phyloP scores from a whole-genome alignment of 768 basidiomycete species.

The Tephrocybe rancida region DNA sequence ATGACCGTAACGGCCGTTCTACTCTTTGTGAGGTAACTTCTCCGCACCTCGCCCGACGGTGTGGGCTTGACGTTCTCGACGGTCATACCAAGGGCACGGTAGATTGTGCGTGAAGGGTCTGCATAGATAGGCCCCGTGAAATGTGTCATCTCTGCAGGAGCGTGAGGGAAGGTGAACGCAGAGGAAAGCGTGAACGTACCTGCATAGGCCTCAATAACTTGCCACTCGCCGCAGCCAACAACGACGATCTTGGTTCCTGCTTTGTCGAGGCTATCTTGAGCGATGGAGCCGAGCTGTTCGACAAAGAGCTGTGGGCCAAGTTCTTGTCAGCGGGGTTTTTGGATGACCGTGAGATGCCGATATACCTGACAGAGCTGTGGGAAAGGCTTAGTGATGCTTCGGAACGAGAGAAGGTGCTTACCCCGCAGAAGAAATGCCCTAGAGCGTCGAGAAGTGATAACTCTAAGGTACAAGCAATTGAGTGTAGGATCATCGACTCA shows the following conservation, averaged over 20 bases:
- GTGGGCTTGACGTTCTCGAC: conserved; percentile 44
- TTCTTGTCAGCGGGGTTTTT: not conserved
- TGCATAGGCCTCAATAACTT: conserved; percentile 49
- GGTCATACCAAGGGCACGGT: conserved; percentile 62
- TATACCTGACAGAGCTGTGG: conserved; percentile 45
- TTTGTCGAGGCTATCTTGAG: conserved; percentile 38
- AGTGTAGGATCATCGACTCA: conserved; percentile 24
- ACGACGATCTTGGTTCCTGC: conserved; percentile 47
- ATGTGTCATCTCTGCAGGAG: conserved; percentile 41
- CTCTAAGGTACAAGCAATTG: not conserved
- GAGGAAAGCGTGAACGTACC: conserved; percentile 30
- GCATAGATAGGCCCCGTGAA: conserved; percentile 59
- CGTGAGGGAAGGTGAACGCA: not conserved
- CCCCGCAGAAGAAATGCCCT: conserved; percentile 73
- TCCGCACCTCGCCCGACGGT: conserved; percentile 29
- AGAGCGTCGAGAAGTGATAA: not conserved
- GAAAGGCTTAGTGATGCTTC: not conserved
- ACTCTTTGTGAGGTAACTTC: conserved; percentile 27
- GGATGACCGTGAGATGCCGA: not conserved
- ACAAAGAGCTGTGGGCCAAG: conserved; percentile 44
- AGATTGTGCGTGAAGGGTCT: conserved; percentile 63
- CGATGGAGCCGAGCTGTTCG: conserved; percentile 42
- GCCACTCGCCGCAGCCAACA: conserved; percentile 64
- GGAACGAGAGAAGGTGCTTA: conserved; percentile 28
- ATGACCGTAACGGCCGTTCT: too few species aligned